Evolutionary conservation across 345 rosid genomes (phyloP).

Genomic region (Eutrema japonicum): DNA sequence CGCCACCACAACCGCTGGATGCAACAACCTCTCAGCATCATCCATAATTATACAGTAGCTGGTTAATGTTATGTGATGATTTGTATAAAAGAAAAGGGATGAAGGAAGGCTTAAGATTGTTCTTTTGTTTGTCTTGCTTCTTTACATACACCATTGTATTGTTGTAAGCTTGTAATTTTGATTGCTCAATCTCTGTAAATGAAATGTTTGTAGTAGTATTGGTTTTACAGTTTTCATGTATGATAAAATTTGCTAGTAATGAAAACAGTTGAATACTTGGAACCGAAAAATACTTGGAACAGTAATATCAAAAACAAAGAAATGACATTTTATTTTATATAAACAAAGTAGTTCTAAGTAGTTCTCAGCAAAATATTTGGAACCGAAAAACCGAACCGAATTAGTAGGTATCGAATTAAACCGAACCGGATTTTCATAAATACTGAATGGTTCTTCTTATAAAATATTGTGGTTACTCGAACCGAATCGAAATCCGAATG

Average conservation of each 20-base stretch:
- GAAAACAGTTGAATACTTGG: background rate
- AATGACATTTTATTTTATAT: too few relatives aligned
- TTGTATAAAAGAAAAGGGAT: constrained; percentile 21
- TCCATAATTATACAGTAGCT: constrained; percentile 36
- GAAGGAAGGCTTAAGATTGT: constrained; percentile 13
- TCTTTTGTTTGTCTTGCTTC: constrained; percentile 22
- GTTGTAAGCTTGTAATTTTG: constrained; percentile 33
- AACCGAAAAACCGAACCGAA: too few relatives aligned
- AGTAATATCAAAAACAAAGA: too few relatives aligned
- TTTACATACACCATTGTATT: constrained; percentile 28
- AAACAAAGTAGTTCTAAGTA: too few relatives aligned
- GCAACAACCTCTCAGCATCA: constrained; percentile 37
- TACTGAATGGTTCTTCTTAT: too few relatives aligned
- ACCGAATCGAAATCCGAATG: too few relatives aligned
- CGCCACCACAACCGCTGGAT: constrained; percentile 32
- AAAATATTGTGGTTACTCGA: too few relatives aligned
- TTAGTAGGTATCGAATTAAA: too few relatives aligned
- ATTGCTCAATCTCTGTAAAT: constrained; percentile 39
- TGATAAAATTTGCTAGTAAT: background rate
- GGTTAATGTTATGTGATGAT: constrained; percentile 29
- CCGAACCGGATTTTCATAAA: too few relatives aligned
- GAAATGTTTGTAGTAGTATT: constrained; percentile 27
- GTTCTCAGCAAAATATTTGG: too few relatives aligned
- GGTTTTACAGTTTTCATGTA: background rate
- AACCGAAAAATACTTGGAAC: too few relatives aligned